Evolutionary conservation across 768 basidiomycete genomes (phyloP), one percentile per base, ranked within the genome.

Genomic region (Kwoniella europaea): DNA sequence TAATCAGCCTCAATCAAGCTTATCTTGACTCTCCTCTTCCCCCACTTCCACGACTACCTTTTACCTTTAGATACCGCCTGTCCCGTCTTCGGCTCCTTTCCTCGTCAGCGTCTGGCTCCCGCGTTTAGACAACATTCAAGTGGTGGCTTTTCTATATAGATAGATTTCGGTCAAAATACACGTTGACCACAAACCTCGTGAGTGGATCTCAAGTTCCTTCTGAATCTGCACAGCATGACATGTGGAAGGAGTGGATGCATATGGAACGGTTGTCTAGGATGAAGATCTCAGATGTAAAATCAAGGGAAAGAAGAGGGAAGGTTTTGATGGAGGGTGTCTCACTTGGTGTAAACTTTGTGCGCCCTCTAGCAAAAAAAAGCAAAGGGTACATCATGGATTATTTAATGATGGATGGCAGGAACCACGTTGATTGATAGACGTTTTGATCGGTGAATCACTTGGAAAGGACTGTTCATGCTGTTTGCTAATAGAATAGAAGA

Each of bases 351-450:
- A 50, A 58, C 15, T 58, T 27, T 29, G 20, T 58, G 57, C 57
- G 57, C 57, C 57, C 57, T 35, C 20, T 18, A 24, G 35, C 55
- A 13, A 56, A 56, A 12, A 56, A 20, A 9, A 24, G 55, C 55
- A 56, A 20, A 56, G 24, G n/a, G 12, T 20, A 18, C 55, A 56
- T 56, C 55, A 56, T 56, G 55, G 35, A 35, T 35, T 6, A 35
- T 35, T 35, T 7, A 7, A 35, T 35, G 35, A 35, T 50, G 15
- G 12, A 50, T 50, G 46, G 27, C 27, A 24, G 27, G 57, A 58
- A 58, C 22, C 57, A 35, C 29, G 57, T 58, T 58, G 57, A 58
- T 58, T 18, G 55, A n/a, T 56, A 12, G 22, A 20, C 55, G 55
- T 6, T n/a, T 5, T 9, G 24, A 18, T 24, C 4, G 55, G 20